Percentiles rank a stretch among this genome's conserved stretches.
Evolutionary conservation across 495 filamentous ascomycete species (phyloP).

Genomic region (Tuber magnatum): DNA sequence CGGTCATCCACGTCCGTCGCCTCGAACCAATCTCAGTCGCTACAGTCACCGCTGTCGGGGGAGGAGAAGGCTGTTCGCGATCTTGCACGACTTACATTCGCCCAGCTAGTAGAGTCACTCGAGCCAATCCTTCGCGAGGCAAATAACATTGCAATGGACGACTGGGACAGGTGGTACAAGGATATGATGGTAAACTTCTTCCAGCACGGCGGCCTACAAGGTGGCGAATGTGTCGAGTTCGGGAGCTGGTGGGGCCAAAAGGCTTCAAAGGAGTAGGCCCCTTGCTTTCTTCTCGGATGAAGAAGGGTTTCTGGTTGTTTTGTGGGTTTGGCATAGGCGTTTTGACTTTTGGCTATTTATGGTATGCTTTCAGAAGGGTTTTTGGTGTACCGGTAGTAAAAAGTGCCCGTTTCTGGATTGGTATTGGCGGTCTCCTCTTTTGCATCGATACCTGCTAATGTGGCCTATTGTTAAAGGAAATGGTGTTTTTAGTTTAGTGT

Average conservation of each 20-base stretch:
- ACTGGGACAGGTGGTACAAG: constrained; percentile 86
- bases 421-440: not conserved
- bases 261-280: constrained; percentile 11
- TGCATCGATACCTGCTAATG: not conserved
- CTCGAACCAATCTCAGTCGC: constrained; percentile 23
- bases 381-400: constrained; percentile 1
- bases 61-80: constrained; percentile 68
- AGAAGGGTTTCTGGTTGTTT: not conserved
- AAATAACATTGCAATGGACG: constrained; percentile 77
- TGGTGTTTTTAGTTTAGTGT: not conserved
- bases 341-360: not conserved
- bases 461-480: not conserved
- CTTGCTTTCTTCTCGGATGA: not conserved
- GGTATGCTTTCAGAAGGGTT: not conserved
- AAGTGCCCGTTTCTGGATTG: not conserved
- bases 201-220: constrained; percentile 66
- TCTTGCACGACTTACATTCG: constrained; percentile 71
- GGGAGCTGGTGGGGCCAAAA: constrained; percentile 92
- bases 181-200: constrained; percentile 80
- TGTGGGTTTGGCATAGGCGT: not conserved
- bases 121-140: constrained; percentile 75
- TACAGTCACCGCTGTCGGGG: constrained; percentile 51
- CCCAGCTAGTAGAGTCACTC: constrained; percentile 79
- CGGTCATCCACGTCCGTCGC: constrained; percentile 39
- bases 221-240: constrained; percentile 85